phyloP scores from a whole-genome alignment of 805 yeast species.

The Kuraishia molischiana region DNA sequence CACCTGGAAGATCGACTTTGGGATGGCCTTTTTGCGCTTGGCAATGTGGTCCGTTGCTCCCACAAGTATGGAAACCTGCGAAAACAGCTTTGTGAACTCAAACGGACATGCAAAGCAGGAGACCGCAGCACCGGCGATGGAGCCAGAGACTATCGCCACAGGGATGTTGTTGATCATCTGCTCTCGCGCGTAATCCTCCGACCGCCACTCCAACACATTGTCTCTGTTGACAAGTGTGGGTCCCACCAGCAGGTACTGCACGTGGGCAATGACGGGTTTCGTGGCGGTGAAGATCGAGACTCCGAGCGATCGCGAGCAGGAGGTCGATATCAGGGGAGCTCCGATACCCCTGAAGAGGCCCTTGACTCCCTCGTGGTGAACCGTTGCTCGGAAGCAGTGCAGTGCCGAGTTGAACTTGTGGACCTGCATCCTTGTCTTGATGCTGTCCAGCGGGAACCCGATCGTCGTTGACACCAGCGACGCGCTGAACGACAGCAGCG shows the following conservation, averaged over 20 bases:
- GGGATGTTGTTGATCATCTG: constrained; percentile 30
- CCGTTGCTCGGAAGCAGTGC: constrained; percentile 49
- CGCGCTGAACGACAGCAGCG: constrained; percentile 54
- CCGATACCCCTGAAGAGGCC: constrained; percentile 72
- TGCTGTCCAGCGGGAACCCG: constrained; percentile 84
- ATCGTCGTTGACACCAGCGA: constrained; percentile 54
- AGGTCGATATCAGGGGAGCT: constrained; percentile 63
- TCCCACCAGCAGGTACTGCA: neutral
- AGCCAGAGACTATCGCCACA: constrained; percentile 45
- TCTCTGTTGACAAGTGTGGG: neutral
- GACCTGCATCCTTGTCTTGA: constrained; percentile 82
- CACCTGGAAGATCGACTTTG: constrained; percentile 26
- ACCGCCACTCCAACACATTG: neutral
- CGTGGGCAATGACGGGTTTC: constrained; percentile 30
- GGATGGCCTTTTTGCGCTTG: constrained; percentile 15
- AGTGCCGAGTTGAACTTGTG: constrained; percentile 48
- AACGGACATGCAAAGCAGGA: constrained; percentile 72
- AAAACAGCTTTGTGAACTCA: constrained; percentile 73
- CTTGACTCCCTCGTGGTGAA: constrained; percentile 47
- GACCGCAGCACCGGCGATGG: constrained; percentile 54
- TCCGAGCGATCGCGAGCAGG: constrained; percentile 54
- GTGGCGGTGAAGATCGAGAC: constrained; percentile 52
- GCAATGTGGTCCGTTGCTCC: constrained; percentile 9
- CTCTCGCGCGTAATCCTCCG: constrained; percentile 6
- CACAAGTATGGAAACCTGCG: constrained; percentile 56